Evolutionary conservation across 345 rosid genomes (phyloP).

Genomic region (Noccaea bulbosa): DNA sequence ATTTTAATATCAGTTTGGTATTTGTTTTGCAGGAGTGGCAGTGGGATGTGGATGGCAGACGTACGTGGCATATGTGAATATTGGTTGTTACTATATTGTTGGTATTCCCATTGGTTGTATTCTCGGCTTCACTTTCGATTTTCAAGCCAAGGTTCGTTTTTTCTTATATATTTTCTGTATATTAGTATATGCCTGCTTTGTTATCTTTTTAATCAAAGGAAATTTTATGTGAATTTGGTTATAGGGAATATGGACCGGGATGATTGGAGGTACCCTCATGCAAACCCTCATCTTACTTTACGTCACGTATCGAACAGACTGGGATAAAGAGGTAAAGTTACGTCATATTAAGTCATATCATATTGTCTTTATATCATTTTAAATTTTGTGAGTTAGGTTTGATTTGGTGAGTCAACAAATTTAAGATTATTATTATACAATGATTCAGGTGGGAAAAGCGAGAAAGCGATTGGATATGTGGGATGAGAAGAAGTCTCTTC

Average conservation of each 20-base stretch:
- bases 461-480: conserved; percentile 59
- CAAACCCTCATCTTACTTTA: conserved; percentile 60
- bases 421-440: background rate
- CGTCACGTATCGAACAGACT: conserved; percentile 55
- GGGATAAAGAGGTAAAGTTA: conserved; percentile 57
- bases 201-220: too few relatives aligned
- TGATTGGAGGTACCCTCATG: conserved; percentile 64
- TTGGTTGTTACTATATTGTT: too few relatives aligned
- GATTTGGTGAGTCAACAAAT: background rate
- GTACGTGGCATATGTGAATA: too few relatives aligned
- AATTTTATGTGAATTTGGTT: background rate
- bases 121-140: too few relatives aligned
- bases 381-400: background rate
- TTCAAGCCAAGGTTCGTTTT: too few relatives aligned
- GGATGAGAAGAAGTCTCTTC: conserved; percentile 55
- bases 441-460: conserved; percentile 66
- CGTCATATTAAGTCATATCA: background rate
- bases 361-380: background rate
- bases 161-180: too few relatives aligned
- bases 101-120: too few relatives aligned
- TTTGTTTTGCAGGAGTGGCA: too few relatives aligned
- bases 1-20: background rate
- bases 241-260: conserved; percentile 70
- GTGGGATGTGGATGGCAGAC: too few relatives aligned
- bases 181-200: too few relatives aligned